phyloP scores from a whole-genome alignment of 305 asterid species.

The Solanum aculeatissimum region DNA sequence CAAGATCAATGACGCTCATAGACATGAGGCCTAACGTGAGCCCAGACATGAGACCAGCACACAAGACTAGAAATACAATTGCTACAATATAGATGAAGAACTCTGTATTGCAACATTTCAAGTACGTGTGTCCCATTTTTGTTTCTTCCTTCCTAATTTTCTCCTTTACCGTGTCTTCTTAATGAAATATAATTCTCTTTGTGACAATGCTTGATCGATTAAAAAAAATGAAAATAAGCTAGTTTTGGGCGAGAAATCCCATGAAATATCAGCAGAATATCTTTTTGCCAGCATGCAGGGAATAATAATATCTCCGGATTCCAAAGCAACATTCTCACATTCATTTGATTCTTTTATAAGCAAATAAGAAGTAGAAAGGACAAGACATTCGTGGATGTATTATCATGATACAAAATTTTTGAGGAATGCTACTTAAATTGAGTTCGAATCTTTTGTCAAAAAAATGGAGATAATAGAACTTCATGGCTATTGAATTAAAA shows the following conservation, averaged over 20 bases:
- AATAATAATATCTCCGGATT: background rate
- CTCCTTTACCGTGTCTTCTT: background rate
- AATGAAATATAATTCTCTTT: background rate
- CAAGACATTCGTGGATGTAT: background rate
- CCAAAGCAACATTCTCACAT: background rate
- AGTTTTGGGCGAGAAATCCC: conserved; percentile 2
- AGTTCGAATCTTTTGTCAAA: background rate
- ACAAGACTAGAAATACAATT: conserved; percentile 28
- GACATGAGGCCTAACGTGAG: conserved; percentile 88
- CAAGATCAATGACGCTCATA: conserved; percentile 78
- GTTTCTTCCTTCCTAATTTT: background rate
- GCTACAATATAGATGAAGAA: conserved; percentile 50
- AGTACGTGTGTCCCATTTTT: conserved; percentile 3
- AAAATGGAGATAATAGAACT: background rate
- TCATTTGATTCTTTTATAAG: background rate
- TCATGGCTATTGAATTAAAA: background rate
- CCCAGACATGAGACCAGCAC: conserved; percentile 80
- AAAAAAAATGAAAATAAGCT: background rate
- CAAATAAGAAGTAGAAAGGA: background rate
- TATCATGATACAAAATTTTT: background rate
- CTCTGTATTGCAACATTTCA: conserved; percentile 42
- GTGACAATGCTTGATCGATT: background rate
- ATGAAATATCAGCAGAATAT: background rate
- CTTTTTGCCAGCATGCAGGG: background rate
- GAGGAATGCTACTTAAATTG: background rate